Base-by-base conservation (phyloP, 2,329 filamentous ascomycete genomes). In the Chrysoporthe austroafricana region DNA sequence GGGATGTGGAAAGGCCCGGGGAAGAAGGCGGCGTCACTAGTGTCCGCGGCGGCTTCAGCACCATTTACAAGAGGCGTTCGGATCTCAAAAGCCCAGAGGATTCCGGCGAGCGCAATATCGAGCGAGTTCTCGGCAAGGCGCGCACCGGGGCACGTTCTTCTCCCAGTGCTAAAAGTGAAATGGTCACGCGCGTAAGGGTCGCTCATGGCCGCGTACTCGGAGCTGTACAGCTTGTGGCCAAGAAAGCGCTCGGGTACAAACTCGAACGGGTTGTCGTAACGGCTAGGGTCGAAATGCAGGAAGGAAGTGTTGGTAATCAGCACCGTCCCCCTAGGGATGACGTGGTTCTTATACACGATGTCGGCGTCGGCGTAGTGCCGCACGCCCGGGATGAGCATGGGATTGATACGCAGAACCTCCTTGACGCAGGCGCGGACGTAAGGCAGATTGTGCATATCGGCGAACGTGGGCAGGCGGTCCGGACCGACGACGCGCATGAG, bases 61-160 rank as follows among this genome's bases (percentile, higher is more conserved):
- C 62, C 62, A 3, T 44, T 14, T 6, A 50, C 13, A 6, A 50
- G 7, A 11, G 62, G 62, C 21, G 62, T 50, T 9, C 26, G 62
- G 2, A 64, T 36, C 11, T 43, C 26, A 32, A 58, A 58, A 26
- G 62, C 62, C 62, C 62, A 64, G 9, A 64, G 52, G 9, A 64
- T 64, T 39, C 36, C 42, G 9, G 62, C 48, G 3, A 64, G 39
- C 1, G 62, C 52, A 8, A 64, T 57, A n/a, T 57, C 52, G 4
- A 84, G 74, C 21, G 77, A 81, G 11, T 80, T 79, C 71, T 84
- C 82, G 13, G 82, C 80, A 1, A 85, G 77, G 60, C 83, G 80
- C 4, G 81, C 80, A 0, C 82, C 82, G 2, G 79, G 80, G 70
- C 82, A 84, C 26, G 82, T 78, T 6, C 82, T 76, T 2, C 82